Evolutionary conservation across 2,329 filamentous ascomycete genomes (phyloP).

Genomic region (Neopestalotiopsis rosae): DNA sequence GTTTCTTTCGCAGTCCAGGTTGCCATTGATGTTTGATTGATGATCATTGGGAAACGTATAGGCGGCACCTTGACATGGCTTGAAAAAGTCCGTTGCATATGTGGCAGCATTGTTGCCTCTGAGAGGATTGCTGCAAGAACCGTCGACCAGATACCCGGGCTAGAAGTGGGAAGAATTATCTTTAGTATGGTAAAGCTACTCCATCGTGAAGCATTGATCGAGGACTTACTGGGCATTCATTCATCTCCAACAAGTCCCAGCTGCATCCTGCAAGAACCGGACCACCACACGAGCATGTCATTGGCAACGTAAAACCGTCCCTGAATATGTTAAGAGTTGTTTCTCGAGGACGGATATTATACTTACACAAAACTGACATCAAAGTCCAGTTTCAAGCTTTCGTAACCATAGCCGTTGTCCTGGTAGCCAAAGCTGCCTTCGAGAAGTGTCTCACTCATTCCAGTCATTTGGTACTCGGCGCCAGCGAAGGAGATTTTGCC

Average conservation of each 20-base stretch:
- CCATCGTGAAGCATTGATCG: neutral
- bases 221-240: constrained; percentile 2
- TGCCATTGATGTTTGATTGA: constrained; percentile 5
- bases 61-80: constrained; percentile 1
- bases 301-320: neutral
- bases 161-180: neutral
- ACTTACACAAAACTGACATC: constrained; percentile 14
- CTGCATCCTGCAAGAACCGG: constrained; percentile 6
- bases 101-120: neutral
- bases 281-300: constrained; percentile 11
- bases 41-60: constrained; percentile 12
- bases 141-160: neutral
- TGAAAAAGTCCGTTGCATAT: constrained; percentile 7
- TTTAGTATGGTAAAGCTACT: neutral
- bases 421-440: constrained; percentile 6
- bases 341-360: neutral
- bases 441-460: constrained; percentile 4
- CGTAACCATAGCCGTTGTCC: neutral
- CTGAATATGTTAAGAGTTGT: neutral
- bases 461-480: neutral
- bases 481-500: neutral
- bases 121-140: constrained; percentile 5
- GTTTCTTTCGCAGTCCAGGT: neutral
- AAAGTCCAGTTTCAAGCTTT: constrained; percentile 4
- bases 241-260: constrained; percentile 7